These are phyloP conservation scores for Dioscorea cayenensis DNA, from an alignment of 116 monocot species.

Conservation along the genomic window DNA sequence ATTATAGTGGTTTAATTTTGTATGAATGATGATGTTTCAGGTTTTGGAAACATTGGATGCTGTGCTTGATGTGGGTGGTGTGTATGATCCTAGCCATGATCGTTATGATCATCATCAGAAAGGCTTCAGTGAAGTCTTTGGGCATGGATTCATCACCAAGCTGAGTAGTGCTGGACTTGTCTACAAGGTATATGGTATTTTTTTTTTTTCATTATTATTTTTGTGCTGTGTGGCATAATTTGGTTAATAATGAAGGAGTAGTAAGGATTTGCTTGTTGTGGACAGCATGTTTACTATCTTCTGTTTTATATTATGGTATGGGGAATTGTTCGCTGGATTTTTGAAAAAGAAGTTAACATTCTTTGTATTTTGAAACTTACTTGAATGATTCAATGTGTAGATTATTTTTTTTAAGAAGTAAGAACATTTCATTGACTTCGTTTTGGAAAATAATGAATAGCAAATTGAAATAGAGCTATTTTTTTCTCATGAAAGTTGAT, in stretches of 20 bases:
- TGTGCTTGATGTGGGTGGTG: conserved; percentile 78
- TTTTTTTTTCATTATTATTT: too few species aligned
- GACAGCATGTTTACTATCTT: neutral
- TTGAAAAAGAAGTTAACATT: too few species aligned
- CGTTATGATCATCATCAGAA: conserved; percentile 89
- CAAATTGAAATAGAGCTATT: too few species aligned
- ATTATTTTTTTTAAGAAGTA: too few species aligned
- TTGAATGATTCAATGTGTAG: too few species aligned
- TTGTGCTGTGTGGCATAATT: too few species aligned
- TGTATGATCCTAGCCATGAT: conserved; percentile 62
- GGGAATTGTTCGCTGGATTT: too few species aligned
- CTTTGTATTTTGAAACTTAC: too few species aligned
- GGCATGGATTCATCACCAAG: conserved; percentile 86
- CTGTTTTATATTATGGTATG: neutral
- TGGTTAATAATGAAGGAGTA: too few species aligned
- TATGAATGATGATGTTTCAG: conserved; percentile 10
- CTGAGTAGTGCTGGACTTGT: conserved; percentile 90
- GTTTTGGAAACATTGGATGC: conserved; percentile 65
- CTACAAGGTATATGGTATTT: conserved; percentile 67
- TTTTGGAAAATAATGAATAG: too few species aligned
- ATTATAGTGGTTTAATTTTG: neutral
- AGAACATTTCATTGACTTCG: too few species aligned
- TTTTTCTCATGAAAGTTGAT: too few species aligned
- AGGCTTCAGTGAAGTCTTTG: conserved; percentile 82
- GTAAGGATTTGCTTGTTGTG: neutral